phyloP scores from a whole-genome alignment of 2,329 filamentous ascomycete genomes.

The Tolypocladium paradoxum region DNA sequence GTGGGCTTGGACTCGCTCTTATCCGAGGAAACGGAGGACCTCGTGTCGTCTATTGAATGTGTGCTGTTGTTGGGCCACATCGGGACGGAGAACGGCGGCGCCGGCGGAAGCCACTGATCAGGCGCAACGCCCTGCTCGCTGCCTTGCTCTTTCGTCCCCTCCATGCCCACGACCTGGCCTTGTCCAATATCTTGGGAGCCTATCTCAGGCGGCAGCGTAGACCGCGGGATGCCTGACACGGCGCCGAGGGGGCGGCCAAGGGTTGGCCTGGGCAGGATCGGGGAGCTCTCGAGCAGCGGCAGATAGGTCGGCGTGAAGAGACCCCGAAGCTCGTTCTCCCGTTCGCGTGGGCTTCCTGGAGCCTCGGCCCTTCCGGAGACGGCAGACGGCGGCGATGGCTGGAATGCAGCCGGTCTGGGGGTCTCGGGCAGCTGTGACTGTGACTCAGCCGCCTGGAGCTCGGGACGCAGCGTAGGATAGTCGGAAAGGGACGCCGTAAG shows the following conservation, averaged over 20 bases:
- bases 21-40: constrained; percentile 41
- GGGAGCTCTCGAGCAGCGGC: constrained; percentile 43
- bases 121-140: constrained; percentile 8
- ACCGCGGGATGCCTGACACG: constrained; percentile 3
- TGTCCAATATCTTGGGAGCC: constrained; percentile 3
- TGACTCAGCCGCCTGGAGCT: constrained; percentile 25
- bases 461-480: constrained; percentile 34
- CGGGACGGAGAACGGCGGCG: constrained; percentile 18
- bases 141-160: constrained; percentile 6
- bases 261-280: constrained; percentile 11
- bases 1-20: constrained; percentile 37
- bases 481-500: constrained; percentile 33
- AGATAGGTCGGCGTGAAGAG: constrained; percentile 54
- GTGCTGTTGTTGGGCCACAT: constrained; percentile 21
- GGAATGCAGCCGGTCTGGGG: constrained; percentile 19
- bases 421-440: constrained; percentile 20
- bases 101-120: constrained; percentile 5
- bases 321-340: constrained; percentile 49
- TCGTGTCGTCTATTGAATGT: constrained; percentile 32
- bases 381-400: constrained; percentile 17
- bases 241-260: constrained; percentile 6
- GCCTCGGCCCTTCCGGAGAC: constrained; percentile 16
- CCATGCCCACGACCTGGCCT: constrained; percentile 13
- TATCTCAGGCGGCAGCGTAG: constrained; percentile 5
- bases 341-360: constrained; percentile 37